A percentile compares a stretch with the other conserved stretches of the same genome.
Conservation (phyloP, 1,284 basidiomycete genomes). For the Inonotus hispidus region DNA sequence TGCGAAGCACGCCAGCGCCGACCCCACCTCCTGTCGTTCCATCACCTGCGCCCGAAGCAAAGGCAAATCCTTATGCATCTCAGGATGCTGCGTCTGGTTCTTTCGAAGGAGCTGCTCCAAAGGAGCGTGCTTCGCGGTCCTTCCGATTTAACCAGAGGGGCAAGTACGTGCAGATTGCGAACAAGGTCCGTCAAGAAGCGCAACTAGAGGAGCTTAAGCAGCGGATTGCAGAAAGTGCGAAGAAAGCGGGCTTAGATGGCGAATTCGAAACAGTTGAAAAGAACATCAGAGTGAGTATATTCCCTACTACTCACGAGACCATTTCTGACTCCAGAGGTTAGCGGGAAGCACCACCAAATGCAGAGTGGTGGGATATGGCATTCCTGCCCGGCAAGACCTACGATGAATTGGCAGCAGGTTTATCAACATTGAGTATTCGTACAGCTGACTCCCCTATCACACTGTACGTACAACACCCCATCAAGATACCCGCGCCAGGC, state of each 20-base stretch:
- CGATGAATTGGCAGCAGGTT: slow-evolving; percentile 61
- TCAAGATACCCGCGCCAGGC: slow-evolving; percentile 87
- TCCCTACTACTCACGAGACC: slow-evolving; percentile 6
- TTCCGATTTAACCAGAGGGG: slow-evolving; percentile 89
- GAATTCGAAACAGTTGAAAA: slow-evolving; percentile 91
- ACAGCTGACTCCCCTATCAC: slow-evolving; percentile 76
- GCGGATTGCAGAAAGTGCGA: slow-evolving; percentile 86
- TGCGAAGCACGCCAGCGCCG: slow-evolving; percentile 62
- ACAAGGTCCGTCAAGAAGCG: slow-evolving; percentile 78
- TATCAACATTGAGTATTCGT: slow-evolving; percentile 56
- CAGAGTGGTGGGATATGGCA: slow-evolving; percentile 97
- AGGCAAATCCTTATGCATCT: slow-evolving; percentile 71
- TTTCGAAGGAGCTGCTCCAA: slow-evolving; percentile 61
- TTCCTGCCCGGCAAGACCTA: slow-evolving; percentile 81
- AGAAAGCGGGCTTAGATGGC: slow-evolving; percentile 88
- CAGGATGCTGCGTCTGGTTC: slow-evolving; percentile 47
- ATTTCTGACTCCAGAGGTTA: slow-evolving; percentile 29
- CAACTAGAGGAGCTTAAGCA: slow-evolving; percentile 91
- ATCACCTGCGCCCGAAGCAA: slow-evolving; percentile 28
- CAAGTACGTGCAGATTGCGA: slow-evolving; percentile 82
- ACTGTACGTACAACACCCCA: slow-evolving; percentile 94
- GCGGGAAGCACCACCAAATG: slow-evolving; percentile 80
- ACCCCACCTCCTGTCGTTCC: slow-evolving; percentile 48
- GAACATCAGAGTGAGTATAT: slow-evolving; percentile 59
- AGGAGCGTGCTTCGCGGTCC: slow-evolving; percentile 62